These are phyloP conservation scores for Teratosphaeria viscida DNA, from an alignment of 2,329 filamentous ascomycete species.

Conservation along the genomic window DNA sequence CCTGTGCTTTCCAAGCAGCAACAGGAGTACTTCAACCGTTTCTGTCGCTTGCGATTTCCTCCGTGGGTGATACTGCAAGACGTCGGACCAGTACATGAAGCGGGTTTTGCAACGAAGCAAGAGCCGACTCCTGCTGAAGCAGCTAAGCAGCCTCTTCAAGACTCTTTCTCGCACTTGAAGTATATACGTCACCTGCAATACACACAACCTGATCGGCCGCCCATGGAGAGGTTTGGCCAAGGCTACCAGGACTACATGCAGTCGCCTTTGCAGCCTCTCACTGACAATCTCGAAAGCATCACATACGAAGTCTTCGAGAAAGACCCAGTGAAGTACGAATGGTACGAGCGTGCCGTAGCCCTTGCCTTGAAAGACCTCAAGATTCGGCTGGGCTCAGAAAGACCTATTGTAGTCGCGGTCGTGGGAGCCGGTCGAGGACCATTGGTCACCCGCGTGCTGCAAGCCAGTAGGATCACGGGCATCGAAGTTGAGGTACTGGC, in stretches of 20 bases:
- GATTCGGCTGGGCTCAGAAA: slow-evolving; percentile 55
- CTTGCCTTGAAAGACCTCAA: slow-evolving; percentile 77
- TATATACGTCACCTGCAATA: slow-evolving; percentile 80
- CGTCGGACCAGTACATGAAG: slow-evolving; percentile 38
- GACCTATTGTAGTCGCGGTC: slow-evolving; percentile 74
- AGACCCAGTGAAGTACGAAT: slow-evolving; percentile 94
- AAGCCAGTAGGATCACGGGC: slow-evolving; percentile 64
- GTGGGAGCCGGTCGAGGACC: slow-evolving; percentile 89
- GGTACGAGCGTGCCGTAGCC: slow-evolving; percentile 78
- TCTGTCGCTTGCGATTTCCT: slow-evolving; percentile 45
- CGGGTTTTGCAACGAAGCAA: neutral
- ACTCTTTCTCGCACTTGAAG: slow-evolving; percentile 54
- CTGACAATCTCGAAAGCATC: slow-evolving; percentile 91
- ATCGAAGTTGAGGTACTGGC: slow-evolving; percentile 81
- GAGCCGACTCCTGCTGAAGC: slow-evolving; percentile 62
- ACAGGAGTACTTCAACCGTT: slow-evolving; percentile 46
- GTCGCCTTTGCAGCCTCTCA: slow-evolving; percentile 84
- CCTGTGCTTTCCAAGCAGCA: slow-evolving; percentile 49
- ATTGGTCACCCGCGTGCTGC: slow-evolving; percentile 75
- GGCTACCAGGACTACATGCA: slow-evolving; percentile 92
- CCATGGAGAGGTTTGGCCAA: slow-evolving; percentile 56
- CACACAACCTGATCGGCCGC: slow-evolving; percentile 58
- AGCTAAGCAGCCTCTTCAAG: slow-evolving; percentile 29
- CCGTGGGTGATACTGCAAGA: slow-evolving; percentile 53
- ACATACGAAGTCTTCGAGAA: slow-evolving; percentile 99